These are phyloP conservation scores for Leucocoprinus sp. DNA, from an alignment of 768 basidiomycete genomes.

Conservation along the genomic window DNA sequence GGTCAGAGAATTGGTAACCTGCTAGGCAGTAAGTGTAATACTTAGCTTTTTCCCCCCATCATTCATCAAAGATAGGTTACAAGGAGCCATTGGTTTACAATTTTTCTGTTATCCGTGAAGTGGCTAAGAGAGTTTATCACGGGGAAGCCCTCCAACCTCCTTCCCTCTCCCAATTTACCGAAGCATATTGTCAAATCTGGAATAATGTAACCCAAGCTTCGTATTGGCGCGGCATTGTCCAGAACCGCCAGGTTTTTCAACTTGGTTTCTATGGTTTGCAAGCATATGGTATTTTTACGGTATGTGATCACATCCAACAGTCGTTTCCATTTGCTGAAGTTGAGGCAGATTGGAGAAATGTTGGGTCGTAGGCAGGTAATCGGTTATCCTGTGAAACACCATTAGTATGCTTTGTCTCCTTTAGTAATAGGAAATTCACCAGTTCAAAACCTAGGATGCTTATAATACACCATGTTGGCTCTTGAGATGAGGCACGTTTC, in stretches of 20 bases:
- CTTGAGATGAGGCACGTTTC: neutral
- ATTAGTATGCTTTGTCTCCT: neutral
- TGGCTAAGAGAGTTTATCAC: slow-evolving; percentile 68
- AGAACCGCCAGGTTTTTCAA: slow-evolving; percentile 58
- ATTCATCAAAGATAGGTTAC: slow-evolving; percentile 40
- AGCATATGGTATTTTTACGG: slow-evolving; percentile 88
- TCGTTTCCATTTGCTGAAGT: neutral
- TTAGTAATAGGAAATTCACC: neutral
- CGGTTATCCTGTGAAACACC: slow-evolving; percentile 54
- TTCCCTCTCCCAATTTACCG: slow-evolving; percentile 40
- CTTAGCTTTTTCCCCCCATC: neutral
- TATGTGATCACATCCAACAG: slow-evolving; percentile 16
- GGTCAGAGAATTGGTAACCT: slow-evolving; percentile 47
- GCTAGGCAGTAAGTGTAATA: slow-evolving; percentile 36
- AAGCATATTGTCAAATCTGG: slow-evolving; percentile 61
- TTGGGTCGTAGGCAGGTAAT: slow-evolving; percentile 71
- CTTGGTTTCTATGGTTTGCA: slow-evolving; percentile 74
- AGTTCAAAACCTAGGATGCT: neutral
- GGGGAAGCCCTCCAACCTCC: slow-evolving; percentile 71
- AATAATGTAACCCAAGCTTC: slow-evolving; percentile 44
- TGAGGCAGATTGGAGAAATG: slow-evolving; percentile 73
- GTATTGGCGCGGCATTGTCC: slow-evolving; percentile 54
- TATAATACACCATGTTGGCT: slow-evolving; percentile 3
- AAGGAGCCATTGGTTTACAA: slow-evolving; percentile 75
- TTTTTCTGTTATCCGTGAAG: slow-evolving; percentile 64